Base-by-base conservation (phyloP, 2,329 filamentous ascomycete genomes). In the Sclerotinia nivalis region DNA sequence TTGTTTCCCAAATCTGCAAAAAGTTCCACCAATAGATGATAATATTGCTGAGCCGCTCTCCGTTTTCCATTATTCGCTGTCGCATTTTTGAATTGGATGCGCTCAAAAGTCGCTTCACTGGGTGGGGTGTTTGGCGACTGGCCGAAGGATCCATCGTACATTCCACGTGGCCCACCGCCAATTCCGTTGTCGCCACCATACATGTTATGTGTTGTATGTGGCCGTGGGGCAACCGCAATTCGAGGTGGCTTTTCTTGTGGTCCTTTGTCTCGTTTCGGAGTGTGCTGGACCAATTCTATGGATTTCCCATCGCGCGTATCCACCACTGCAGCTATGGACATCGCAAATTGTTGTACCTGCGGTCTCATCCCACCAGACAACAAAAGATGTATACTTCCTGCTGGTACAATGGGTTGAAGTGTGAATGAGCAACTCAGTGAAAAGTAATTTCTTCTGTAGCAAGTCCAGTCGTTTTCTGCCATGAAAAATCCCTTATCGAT, bases 41-140 rank as follows among this genome's bases (percentile, higher is more conserved):
- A 92, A 76, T 89, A 92, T 73, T 92, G 90, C 74, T 93, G 90
- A 58, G 90, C 88, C 2, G 90, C 89, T 61, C 90, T 84, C 73
- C 90, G 84, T 78, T 92, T 92, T 64, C 90, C 90, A 73, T 93
- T 93, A 79, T 92, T 93, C 37, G 89, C 89, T 0, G 90, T 92
- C 1, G 90, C 90, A 69, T 88, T 89, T 74, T 92, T 91, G 82
- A 93, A 93, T 74, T 93, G 90, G 50, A 92, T 91, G 3, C 90
- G 86, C 76, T 92, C 90, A 76, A 92, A 93, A 0, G 77, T 79
- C n/a, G 75, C 75, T 71, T 80, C 78, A 0, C 71, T 75, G 4
- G 74, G 68, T 3, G 77, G 77, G 54, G n/a, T 76, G 73, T 56
- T 76, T 25, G 76, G 73, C 25, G 73, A 75, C 64, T 73, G 75